Evolutionary conservation across 805 yeast species (phyloP), one percentile per base, ranked within the genome.

Genomic region (Candida endomychidarum): DNA sequence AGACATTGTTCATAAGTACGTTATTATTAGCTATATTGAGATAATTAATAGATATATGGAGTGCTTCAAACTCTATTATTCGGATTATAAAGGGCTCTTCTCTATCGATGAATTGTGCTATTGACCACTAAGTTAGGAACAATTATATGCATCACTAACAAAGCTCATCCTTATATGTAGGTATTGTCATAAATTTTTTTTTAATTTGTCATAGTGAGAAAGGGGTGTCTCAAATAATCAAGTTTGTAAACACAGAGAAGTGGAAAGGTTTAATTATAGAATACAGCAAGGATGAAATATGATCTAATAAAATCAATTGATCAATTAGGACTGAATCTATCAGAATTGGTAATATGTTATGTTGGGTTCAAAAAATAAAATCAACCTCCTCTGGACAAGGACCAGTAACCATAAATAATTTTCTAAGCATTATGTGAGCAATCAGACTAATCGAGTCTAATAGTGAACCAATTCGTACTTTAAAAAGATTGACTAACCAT

Each of bases 161-260:
- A 23, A 8, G 8, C 22, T 8, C 22, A 5, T 6, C 8, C 22
- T 20, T 20, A 20, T 20, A 20, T 20, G 22, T 20, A 20, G 22
- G 22, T 8, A 6, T 6, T 20, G 22, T 5, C 5, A 20, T 20
- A 6, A 6, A 20, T 8, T 20, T 20, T 20, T 20, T 5, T 20
- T 20, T 8, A 20, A 6, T 6, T n/a, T n/a, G n/a, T n/a, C n/a
- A n/a, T n/a, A n/a, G n/a, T n/a, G n/a, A n/a, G 28, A 25, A 11
- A 11, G 28, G 28, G 17, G 5, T 11, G 5, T 12, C 11, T 18
- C 4, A n/a, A 29, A 29, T 4, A 18, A 29, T 29, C 31, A 10
- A 29, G 23, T 18, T 29, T 18, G 33, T 29, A 29, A 29, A 29
- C 33, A 29, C 10, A 11, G 31, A 17, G n/a, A n/a, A n/a, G n/a